These are phyloP conservation scores for Clitopilus passeckerianus DNA, from an alignment of 768 basidiomycete genomes.

Conservation along the genomic window DNA sequence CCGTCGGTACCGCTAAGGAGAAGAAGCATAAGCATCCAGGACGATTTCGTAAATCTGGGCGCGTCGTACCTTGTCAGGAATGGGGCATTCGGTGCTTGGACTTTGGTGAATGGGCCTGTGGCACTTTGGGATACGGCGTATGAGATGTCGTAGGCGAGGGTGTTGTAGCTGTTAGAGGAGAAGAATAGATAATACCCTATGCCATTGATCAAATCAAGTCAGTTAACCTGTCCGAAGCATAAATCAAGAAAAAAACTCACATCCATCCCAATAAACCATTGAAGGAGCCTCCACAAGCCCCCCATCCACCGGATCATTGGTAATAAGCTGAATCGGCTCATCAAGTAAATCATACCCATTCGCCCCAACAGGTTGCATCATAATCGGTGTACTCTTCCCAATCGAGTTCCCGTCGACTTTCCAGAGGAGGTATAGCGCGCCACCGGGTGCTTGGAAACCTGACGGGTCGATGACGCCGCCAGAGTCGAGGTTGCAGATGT, in stretches of 20 bases:
- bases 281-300: constrained; percentile 2
- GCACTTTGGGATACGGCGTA: constrained; percentile 2
- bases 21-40: background rate
- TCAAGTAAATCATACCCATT: constrained; percentile 1
- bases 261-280: constrained; percentile 2
- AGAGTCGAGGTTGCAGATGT: constrained; percentile 1
- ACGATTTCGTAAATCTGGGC: background rate
- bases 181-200: constrained; percentile 4
- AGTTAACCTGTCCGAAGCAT: no score
- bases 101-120: constrained; percentile 2
- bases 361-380: constrained; percentile 2
- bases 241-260: background rate
- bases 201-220: no score
- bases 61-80: background rate
- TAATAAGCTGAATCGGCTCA: background rate
- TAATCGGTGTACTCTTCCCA: constrained; percentile 2
- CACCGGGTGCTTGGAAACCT: constrained; percentile 1
- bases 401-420: constrained; percentile 4
- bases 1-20: background rate
- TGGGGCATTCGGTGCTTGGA: constrained; percentile 1
- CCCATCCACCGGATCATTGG: constrained; percentile 2
- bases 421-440: constrained; percentile 4
- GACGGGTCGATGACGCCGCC: constrained; percentile 2
- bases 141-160: constrained; percentile 1
- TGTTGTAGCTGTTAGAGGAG: constrained; percentile 4